A percentile compares a stretch with the other conserved stretches of the same genome.
Conservation (phyloP, 345 rosid species). For the Citrus mangshanensis region DNA sequence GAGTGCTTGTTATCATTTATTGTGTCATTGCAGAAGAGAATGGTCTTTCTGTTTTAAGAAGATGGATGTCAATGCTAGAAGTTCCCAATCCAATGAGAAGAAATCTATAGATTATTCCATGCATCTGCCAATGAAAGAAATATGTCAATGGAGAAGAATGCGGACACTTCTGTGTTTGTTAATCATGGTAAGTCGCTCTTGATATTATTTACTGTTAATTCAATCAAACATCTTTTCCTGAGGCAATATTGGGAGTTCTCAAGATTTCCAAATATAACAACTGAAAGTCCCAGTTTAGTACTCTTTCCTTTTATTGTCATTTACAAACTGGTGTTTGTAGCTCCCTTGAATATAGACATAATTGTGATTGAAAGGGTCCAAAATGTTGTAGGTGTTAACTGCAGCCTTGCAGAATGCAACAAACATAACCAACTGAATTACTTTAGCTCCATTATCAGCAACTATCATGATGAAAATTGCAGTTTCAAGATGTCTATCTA, state of each 20-base stretch:
- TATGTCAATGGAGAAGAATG: conserved; percentile 31
- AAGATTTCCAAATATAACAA: not conserved
- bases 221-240: not conserved
- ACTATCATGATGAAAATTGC: not conserved
- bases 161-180: conserved; percentile 28
- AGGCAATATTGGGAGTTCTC: not conserved
- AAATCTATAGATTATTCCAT: conserved; percentile 26
- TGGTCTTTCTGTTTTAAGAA: conserved; percentile 30
- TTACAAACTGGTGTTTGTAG: not conserved
- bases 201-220: not conserved
- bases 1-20: conserved; percentile 8
- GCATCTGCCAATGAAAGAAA: conserved; percentile 28
- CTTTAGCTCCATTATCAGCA: not conserved
- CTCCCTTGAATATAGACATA: not conserved
- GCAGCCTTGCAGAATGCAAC: not conserved
- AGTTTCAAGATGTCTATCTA: not conserved
- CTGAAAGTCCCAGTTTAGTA: not conserved
- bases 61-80: conserved; percentile 32
- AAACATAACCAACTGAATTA: not conserved
- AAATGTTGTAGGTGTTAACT: not conserved
- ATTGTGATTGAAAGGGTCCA: not conserved
- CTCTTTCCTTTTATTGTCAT: not conserved
- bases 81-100: conserved; percentile 37
- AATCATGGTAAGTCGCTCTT: conserved; percentile 42
- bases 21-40: conserved; percentile 21